Evolutionary conservation across 352 stramenopile genomes (phyloP).

Genomic region (Pythium vanterpoolii): DNA sequence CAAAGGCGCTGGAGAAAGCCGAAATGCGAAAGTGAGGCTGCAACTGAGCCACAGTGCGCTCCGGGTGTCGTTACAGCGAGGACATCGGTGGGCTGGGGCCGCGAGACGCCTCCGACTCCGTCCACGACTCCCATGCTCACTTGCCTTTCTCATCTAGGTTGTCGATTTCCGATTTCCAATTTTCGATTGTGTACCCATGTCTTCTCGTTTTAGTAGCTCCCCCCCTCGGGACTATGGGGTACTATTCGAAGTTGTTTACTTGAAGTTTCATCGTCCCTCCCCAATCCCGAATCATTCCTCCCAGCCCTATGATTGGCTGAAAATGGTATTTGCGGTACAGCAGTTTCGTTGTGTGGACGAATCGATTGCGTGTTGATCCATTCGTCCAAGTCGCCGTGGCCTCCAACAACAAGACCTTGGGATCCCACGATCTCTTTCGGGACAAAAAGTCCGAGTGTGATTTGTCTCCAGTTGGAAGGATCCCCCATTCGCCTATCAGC

Average conservation of each 20-base stretch:
- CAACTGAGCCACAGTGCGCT: no score
- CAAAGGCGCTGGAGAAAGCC: background rate
- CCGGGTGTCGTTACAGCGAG: no score
- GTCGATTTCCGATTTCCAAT: background rate
- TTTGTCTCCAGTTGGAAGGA: background rate
- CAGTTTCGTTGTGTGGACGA: background rate
- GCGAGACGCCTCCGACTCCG: background rate
- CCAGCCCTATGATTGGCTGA: slow-evolving; percentile 5
- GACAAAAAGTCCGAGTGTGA: background rate
- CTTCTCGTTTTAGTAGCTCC: background rate
- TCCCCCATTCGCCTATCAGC: background rate
- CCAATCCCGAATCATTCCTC: no score
- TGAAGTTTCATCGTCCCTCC: background rate
- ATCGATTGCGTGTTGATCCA: no score
- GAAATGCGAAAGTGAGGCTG: background rate
- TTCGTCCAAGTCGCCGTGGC: no score
- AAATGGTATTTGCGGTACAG: background rate
- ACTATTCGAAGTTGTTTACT: slow-evolving; percentile 5
- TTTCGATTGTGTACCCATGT: background rate
- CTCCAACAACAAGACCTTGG: no score
- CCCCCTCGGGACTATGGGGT: background rate
- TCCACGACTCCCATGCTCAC: background rate
- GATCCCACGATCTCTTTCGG: no score
- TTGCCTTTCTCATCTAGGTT: background rate
- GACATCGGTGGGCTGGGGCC: no score